These are phyloP conservation scores for Fistulina hepatica DNA, from an alignment of 1,284 basidiomycete species.

Conservation along the genomic window DNA sequence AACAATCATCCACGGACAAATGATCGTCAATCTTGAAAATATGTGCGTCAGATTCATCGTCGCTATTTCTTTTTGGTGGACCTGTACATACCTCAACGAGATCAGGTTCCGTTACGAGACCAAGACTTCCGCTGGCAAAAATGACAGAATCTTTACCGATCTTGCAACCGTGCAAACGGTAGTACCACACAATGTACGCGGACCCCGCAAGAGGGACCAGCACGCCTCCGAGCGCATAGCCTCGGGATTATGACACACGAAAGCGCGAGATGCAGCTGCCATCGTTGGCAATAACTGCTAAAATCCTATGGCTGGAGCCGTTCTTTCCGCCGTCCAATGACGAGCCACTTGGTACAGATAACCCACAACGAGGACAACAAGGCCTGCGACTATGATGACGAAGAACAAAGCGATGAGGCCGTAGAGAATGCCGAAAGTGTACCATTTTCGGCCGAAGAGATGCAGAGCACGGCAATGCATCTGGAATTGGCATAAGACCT, in stretches of 20 bases:
- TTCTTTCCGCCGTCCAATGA: conserved; percentile 28
- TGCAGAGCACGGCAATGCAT: conserved; percentile 17
- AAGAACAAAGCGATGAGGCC: conserved; percentile 28
- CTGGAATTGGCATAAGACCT: conserved; percentile 25
- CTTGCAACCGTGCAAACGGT: conserved; percentile 30
- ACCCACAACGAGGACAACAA: conserved; percentile 28
- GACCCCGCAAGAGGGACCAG: conserved; percentile 29
- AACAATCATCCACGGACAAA: conserved; percentile 32
- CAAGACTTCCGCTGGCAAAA: conserved; percentile 28
- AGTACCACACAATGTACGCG: conserved; percentile 33
- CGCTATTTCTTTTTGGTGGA: too few relatives aligned
- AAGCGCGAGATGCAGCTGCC: conserved; percentile 32
- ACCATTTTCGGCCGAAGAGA: conserved; percentile 27
- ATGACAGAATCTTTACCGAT: conserved; percentile 32
- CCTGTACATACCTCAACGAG: conserved; percentile 26
- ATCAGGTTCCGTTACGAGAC: conserved; percentile 36
- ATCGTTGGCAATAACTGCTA: conserved; percentile 35
- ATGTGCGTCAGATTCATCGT: neutral
- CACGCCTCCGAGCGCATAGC: conserved; percentile 29
- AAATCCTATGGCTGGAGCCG: conserved; percentile 33
- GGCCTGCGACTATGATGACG: conserved; percentile 27
- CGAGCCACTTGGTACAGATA: conserved; percentile 29
- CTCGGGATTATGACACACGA: conserved; percentile 27
- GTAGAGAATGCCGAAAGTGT: conserved; percentile 27
- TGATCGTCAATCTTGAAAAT: conserved; percentile 27